Conservation (phyloP, 2,329 filamentous ascomycete genomes). For the Verticillium nonalfalfae region DNA sequence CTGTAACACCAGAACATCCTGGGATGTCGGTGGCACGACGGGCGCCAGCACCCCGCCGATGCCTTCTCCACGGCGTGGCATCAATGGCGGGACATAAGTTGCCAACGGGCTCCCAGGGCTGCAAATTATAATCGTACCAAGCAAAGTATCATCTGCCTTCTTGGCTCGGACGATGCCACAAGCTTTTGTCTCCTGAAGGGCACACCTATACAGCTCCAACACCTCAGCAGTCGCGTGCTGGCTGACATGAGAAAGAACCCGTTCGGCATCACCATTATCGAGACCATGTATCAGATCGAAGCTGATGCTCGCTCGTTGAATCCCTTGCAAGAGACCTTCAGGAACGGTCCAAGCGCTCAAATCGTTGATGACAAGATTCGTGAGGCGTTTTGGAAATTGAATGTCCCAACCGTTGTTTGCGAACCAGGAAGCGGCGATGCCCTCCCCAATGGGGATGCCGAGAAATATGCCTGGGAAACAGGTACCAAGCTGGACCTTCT, state of each 20-base stretch:
- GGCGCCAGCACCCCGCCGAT: slow-evolving; percentile 76
- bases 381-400: slow-evolving; percentile 47
- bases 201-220: slow-evolving; percentile 71
- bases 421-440: slow-evolving; percentile 68
- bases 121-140: slow-evolving; percentile 78
- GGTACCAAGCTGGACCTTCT: slow-evolving; percentile 75
- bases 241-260: slow-evolving; percentile 68
- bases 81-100: slow-evolving; percentile 63
- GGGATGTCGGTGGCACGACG: slow-evolving; percentile 63
- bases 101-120: slow-evolving; percentile 62
- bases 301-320: slow-evolving; percentile 66
- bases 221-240: slow-evolving; percentile 71
- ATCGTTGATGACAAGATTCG: slow-evolving; percentile 68
- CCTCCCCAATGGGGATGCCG: slow-evolving; percentile 63
- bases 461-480: slow-evolving; percentile 80
- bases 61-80: slow-evolving; percentile 46
- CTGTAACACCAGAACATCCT: slow-evolving; percentile 65
- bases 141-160: slow-evolving; percentile 56
- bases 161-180: slow-evolving; percentile 83
- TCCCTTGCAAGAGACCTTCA: slow-evolving; percentile 66
- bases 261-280: slow-evolving; percentile 66
- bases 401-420: slow-evolving; percentile 84
- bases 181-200: slow-evolving; percentile 62
- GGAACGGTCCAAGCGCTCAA: slow-evolving; percentile 69
- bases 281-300: slow-evolving; percentile 81